Evolutionary conservation across 345 rosid species (phyloP).

Genomic region (Odontarrhena argentea): DNA sequence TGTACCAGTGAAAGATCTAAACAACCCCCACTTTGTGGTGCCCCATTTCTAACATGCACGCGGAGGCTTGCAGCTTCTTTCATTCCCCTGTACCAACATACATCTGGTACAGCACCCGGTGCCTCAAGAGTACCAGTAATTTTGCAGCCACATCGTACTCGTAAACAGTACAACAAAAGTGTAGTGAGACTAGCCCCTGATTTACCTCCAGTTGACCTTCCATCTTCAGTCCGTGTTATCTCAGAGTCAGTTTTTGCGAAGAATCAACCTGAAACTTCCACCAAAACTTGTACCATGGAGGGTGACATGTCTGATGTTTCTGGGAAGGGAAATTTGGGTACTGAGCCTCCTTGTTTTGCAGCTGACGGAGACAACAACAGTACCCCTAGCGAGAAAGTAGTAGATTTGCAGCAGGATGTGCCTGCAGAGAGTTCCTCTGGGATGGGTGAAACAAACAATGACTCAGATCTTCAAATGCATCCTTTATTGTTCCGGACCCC

Average conservation of each 20-base stretch:
- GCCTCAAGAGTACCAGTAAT: constrained; percentile 46
- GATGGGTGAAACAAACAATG: constrained; percentile 48
- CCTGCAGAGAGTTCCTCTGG: constrained; percentile 49
- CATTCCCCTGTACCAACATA: constrained; percentile 33
- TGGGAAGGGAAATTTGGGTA: constrained; percentile 45
- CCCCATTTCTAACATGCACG: constrained; percentile 41
- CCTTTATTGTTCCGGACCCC: constrained; percentile 80
- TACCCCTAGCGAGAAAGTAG: constrained; percentile 39
- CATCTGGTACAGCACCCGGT: constrained; percentile 37
- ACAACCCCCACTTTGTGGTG: constrained; percentile 35
- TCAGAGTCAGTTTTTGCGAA: constrained; percentile 63
- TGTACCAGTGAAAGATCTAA: constrained; percentile 43
- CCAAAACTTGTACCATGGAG: constrained; percentile 39
- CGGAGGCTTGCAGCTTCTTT: constrained; percentile 42
- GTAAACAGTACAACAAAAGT: constrained; percentile 47
- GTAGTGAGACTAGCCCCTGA: constrained; percentile 94
- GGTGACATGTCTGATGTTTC: constrained; percentile 40
- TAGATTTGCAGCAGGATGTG: constrained; percentile 46
- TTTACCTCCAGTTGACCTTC: constrained; percentile 93
- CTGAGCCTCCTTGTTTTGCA: constrained; percentile 43
- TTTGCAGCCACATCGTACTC: constrained; percentile 52
- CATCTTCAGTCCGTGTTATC: constrained; percentile 80
- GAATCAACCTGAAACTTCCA: constrained; percentile 48
- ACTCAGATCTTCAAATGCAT: constrained; percentile 81
- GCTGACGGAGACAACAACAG: constrained; percentile 41